phyloP scores from a whole-genome alignment of 1,284 basidiomycete genomes.

The Apiotrichum gracile region DNA sequence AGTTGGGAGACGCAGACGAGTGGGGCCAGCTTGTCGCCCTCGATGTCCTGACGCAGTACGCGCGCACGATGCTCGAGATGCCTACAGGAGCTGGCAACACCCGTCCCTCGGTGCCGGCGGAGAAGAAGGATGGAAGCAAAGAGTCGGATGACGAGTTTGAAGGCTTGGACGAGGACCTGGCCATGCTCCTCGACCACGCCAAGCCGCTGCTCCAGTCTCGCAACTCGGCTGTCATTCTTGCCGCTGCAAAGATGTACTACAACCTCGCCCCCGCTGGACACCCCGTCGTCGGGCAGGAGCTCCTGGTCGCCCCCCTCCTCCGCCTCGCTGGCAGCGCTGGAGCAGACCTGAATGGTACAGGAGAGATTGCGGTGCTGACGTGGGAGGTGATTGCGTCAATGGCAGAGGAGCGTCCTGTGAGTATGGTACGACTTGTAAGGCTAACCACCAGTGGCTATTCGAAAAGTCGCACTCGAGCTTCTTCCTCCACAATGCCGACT shows the following conservation, averaged over 20 bases:
- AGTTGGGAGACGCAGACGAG: conserved; percentile 86
- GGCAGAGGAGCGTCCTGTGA: conserved; percentile 53
- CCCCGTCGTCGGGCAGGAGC: conserved; percentile 29
- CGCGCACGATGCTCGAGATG: conserved; percentile 71
- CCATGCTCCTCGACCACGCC: conserved; percentile 65
- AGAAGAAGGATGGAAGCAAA: not conserved
- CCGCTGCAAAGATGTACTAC: conserved; percentile 64
- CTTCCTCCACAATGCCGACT: conserved; percentile 63
- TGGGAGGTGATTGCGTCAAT: conserved; percentile 65
- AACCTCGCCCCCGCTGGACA: conserved; percentile 58
- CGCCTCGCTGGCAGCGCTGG: conserved; percentile 43
- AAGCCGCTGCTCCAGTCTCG: conserved; percentile 74
- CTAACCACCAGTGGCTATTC: conserved; percentile 52
- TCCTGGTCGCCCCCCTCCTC: conserved; percentile 38
- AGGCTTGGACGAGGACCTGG: conserved; percentile 63
- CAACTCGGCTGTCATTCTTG: conserved; percentile 79
- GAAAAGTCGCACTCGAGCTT: conserved; percentile 59
- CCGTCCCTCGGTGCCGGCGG: not conserved
- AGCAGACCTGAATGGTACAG: conserved; percentile 54
- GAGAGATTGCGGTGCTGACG: conserved; percentile 65
- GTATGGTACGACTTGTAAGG: conserved; percentile 49
- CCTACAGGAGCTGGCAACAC: conserved; percentile 49
- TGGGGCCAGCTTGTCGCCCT: conserved; percentile 87
- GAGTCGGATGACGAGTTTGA: conserved; percentile 48
- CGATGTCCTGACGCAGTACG: conserved; percentile 68